Conservation (phyloP, 768 basidiomycete species). For the Mycena haematopus region DNA sequence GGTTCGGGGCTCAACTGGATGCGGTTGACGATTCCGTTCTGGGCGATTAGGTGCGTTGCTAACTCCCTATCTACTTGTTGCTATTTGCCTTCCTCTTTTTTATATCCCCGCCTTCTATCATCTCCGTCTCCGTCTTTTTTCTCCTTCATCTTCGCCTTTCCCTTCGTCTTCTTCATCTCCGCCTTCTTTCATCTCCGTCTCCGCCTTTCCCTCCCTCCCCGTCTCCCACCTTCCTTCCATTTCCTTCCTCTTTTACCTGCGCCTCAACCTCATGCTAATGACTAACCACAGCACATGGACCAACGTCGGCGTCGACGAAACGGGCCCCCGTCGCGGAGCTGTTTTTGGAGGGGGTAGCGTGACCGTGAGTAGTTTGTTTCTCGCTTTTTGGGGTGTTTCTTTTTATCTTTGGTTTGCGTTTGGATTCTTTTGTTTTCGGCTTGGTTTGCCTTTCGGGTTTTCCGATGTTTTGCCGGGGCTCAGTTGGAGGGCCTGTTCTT, state of each 20-base stretch:
- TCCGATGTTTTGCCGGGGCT: no score
- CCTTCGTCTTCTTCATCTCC: neutral
- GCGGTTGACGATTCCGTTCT: slow-evolving; percentile 69
- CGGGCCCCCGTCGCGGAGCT: slow-evolving; percentile 52
- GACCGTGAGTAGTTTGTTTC: slow-evolving; percentile 45
- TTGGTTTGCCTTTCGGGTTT: no score
- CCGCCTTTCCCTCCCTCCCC: no score
- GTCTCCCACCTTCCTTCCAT: no score
- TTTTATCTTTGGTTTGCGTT: neutral
- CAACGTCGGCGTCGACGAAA: slow-evolving; percentile 15
- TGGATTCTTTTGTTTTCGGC: no score
- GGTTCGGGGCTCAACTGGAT: slow-evolving; percentile 77
- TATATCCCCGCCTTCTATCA: no score
- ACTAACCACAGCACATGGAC: slow-evolving; percentile 24
- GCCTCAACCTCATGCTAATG: slow-evolving; percentile 31
- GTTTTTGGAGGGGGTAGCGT: slow-evolving; percentile 61
- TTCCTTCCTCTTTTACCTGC: no score
- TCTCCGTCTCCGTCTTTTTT: no score
- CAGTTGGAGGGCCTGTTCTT: no score
- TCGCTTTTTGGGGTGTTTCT: neutral
- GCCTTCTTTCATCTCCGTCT: no score
- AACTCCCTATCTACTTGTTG: no score
- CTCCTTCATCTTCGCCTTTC: no score
- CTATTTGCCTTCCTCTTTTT: neutral
- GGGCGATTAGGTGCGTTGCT: slow-evolving; percentile 61